Evolutionary conservation across 768 basidiomycete species (phyloP).

Genomic region (Tricholomella constricta): DNA sequence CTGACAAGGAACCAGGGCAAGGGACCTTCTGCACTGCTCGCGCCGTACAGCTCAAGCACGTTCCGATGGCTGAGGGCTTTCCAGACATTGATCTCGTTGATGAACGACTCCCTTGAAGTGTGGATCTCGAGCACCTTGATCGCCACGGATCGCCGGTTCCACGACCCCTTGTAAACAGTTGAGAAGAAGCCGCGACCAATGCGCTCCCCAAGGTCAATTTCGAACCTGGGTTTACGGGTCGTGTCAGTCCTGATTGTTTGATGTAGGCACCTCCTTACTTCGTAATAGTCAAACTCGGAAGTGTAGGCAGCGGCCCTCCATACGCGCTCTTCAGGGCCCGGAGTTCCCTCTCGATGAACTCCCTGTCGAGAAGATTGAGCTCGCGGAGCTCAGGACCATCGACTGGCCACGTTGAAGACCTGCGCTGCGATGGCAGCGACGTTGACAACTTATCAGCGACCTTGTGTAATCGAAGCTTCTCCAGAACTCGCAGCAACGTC

Average conservation of each 20-base stretch:
- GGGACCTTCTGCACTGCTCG: constrained; percentile 66
- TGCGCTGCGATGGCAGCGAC: background rate
- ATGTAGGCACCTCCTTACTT: constrained; percentile 38
- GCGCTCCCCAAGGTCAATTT: constrained; percentile 68
- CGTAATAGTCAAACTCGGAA: constrained; percentile 80
- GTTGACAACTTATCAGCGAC: constrained; percentile 7
- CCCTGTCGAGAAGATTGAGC: constrained; percentile 3
- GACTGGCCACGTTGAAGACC: constrained; percentile 17
- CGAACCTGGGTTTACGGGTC: constrained; percentile 46
- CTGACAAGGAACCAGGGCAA: constrained; percentile 81
- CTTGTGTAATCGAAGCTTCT: constrained; percentile 20
- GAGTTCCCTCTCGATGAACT: constrained; percentile 9
- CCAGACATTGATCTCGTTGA: constrained; percentile 76
- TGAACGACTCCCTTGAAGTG: constrained; percentile 58
- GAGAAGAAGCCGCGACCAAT: constrained; percentile 78
- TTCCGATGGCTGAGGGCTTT: constrained; percentile 67
- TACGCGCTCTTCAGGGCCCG: constrained; percentile 2
- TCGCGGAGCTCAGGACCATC: background rate
- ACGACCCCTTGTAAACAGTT: constrained; percentile 71
- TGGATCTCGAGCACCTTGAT: constrained; percentile 69
- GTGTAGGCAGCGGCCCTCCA: constrained; percentile 19
- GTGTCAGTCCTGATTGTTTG: background rate
- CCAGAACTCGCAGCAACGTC: constrained; percentile 51
- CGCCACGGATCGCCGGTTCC: constrained; percentile 64
- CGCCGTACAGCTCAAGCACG: constrained; percentile 74